phyloP scores from a whole-genome alignment of 148 eudicot genomes.

The Arbutus unedo region DNA sequence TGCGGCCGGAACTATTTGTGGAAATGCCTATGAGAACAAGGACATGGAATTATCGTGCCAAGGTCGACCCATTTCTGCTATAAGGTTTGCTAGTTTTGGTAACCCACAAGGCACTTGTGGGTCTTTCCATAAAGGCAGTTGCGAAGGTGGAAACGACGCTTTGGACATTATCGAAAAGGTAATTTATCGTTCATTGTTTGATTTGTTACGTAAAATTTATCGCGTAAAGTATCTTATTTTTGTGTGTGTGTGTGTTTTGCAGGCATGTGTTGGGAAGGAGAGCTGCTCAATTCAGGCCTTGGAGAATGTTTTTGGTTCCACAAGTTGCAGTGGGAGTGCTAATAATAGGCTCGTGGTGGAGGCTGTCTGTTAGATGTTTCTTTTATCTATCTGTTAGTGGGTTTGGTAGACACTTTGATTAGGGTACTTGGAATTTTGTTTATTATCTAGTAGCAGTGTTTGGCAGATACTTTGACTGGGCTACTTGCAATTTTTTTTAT shows the following conservation, averaged over 20 bases:
- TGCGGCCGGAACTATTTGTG: slow-evolving; percentile 35
- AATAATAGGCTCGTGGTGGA: slow-evolving; percentile 48
- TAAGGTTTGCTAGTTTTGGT: slow-evolving; percentile 53
- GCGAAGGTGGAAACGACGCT: slow-evolving; percentile 31
- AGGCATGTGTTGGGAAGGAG: slow-evolving; percentile 49
- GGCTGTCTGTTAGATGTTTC: slow-evolving; percentile 31
- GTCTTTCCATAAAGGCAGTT: slow-evolving; percentile 34
- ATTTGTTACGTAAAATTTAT: no score
- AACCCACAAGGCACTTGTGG: slow-evolving; percentile 50
- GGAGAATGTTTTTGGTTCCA: slow-evolving; percentile 35
- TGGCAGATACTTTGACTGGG: background rate
- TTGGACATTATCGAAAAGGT: slow-evolving; percentile 32
- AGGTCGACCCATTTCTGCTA: slow-evolving; percentile 35
- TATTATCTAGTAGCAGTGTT: background rate
- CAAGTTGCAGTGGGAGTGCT: slow-evolving; percentile 15
- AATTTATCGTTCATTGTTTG: background rate
- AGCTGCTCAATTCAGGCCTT: slow-evolving; percentile 33
- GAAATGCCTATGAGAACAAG: slow-evolving; percentile 41
- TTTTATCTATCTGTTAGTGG: background rate
- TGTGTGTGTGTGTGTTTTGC: background rate
- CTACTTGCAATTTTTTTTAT: background rate
- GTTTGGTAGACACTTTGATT: background rate
- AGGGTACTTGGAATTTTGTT: background rate
- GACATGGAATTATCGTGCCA: slow-evolving; percentile 40
- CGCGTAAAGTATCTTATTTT: background rate